Percentiles rank a stretch among this genome's conserved stretches.
Conservation (phyloP, 108 stramenopile genomes). For the Nannochloropsis granulata region DNA sequence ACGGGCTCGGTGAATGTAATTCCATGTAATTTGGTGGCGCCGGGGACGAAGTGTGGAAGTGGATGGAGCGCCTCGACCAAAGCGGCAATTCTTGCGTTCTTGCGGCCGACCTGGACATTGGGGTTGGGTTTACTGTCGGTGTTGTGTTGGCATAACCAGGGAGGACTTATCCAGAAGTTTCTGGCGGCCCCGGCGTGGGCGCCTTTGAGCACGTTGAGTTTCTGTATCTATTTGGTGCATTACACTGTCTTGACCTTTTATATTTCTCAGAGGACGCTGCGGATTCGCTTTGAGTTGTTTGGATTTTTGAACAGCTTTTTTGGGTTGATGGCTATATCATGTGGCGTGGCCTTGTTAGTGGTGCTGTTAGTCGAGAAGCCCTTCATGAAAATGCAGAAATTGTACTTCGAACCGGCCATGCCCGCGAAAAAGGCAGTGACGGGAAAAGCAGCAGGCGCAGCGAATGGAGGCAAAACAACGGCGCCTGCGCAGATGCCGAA, state of each 20-base stretch:
- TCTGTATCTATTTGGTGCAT: slow-evolving; percentile 28
- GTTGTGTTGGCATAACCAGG: slow-evolving; percentile 8
- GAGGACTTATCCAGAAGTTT: slow-evolving; percentile 22
- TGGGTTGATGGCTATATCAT: neutral
- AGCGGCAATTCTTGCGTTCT: neutral
- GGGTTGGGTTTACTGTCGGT: neutral
- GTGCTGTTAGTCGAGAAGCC: neutral
- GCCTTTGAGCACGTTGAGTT: slow-evolving; percentile 18
- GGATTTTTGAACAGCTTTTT: neutral
- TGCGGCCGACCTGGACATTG: neutral
- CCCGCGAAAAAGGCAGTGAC: neutral
- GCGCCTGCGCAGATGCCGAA: too few species aligned
- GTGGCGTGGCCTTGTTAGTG: neutral
- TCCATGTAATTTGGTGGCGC: neutral
- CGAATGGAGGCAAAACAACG: too few species aligned
- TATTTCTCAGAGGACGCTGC: neutral
- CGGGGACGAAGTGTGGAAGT: neutral
- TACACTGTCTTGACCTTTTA: neutral
- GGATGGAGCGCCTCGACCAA: neutral
- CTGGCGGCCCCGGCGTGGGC: slow-evolving; percentile 24
- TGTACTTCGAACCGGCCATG: neutral
- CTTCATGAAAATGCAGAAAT: neutral
- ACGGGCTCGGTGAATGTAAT: neutral
- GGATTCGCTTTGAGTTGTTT: slow-evolving; percentile 14
- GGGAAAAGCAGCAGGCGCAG: too few species aligned